phyloP scores from a whole-genome alignment of 208 protist species.

The Leishmania guyanensis region DNA sequence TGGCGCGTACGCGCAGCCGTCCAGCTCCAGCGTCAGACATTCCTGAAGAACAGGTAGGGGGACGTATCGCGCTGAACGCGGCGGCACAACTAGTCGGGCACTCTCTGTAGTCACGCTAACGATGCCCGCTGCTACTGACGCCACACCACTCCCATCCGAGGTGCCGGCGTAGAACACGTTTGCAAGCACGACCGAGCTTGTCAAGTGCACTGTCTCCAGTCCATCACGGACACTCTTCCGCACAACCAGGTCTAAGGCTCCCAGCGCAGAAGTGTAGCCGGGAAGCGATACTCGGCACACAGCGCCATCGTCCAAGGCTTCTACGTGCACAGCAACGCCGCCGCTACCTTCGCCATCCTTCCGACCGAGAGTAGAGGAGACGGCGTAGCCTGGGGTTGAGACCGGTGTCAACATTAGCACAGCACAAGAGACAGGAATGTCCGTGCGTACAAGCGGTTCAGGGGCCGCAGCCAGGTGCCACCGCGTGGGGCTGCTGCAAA shows the following conservation, averaged over 20 bases:
- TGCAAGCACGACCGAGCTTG: constrained; percentile 19
- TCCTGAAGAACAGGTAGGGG: constrained; percentile 16
- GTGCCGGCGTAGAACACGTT: constrained; percentile 25
- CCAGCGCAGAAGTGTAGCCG: constrained; percentile 19
- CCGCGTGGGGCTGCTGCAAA: neutral
- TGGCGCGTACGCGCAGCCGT: constrained; percentile 13
- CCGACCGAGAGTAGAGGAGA: neutral
- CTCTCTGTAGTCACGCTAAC: neutral
- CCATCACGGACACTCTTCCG: constrained; percentile 1
- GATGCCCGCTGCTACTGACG: neutral
- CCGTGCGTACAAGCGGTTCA: neutral
- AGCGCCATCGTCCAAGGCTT: neutral
- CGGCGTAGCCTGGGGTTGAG: too few species aligned
- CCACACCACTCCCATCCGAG: too few species aligned
- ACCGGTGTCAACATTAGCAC: constrained; percentile 1
- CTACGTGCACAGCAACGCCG: constrained; percentile 3
- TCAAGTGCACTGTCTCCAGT: constrained; percentile 14
- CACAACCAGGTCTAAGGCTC: constrained; percentile 26
- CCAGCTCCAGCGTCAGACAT: constrained; percentile 14
- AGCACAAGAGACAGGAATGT: neutral
- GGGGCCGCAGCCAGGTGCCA: neutral
- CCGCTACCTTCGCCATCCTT: neutral
- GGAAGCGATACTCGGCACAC: constrained; percentile 15
- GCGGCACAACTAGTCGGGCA: constrained; percentile 7
- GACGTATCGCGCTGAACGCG: constrained; percentile 15